These are phyloP conservation scores for Pichia membranifaciens DNA, from an alignment of 805 yeast genomes.

Conservation along the genomic window DNA sequence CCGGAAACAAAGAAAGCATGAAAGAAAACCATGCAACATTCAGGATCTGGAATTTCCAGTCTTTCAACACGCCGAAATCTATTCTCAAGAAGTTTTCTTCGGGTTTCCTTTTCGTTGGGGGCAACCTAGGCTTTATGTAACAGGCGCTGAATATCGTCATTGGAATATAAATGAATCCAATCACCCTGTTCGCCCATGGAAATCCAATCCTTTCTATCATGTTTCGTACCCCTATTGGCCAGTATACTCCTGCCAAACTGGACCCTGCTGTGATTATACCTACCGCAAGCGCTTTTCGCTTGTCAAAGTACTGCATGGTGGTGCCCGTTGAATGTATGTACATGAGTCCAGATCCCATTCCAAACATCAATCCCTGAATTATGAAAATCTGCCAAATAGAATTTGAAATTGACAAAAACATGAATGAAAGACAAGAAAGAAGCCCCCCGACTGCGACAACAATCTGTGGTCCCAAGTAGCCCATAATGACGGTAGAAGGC, in stretches of 20 bases:
- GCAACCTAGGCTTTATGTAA: slow-evolving; percentile 5
- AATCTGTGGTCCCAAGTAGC: slow-evolving; percentile 39
- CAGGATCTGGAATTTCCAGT: slow-evolving; percentile 34
- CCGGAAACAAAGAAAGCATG: slow-evolving; percentile 32
- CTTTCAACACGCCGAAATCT: slow-evolving; percentile 34
- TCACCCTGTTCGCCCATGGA: slow-evolving; percentile 47
- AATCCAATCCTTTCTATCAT: slow-evolving; percentile 35
- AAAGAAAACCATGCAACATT: slow-evolving; percentile 34
- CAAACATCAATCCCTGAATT: slow-evolving; percentile 62
- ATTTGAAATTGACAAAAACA: slow-evolving; percentile 53
- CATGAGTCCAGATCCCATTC: slow-evolving; percentile 32
- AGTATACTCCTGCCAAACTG: slow-evolving; percentile 45
- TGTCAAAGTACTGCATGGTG: slow-evolving; percentile 54
- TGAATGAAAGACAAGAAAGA: slow-evolving; percentile 39
- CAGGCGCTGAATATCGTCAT: slow-evolving; percentile 20
- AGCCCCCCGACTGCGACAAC: slow-evolving; percentile 37
- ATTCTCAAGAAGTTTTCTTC: slow-evolving; percentile 29
- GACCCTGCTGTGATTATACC: slow-evolving; percentile 45
- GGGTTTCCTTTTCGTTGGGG: slow-evolving; percentile 33
- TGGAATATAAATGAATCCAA: slow-evolving; percentile 35
- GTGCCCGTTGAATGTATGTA: slow-evolving; percentile 54
- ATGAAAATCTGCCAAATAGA: slow-evolving; percentile 61
- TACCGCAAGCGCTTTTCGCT: slow-evolving; percentile 47
- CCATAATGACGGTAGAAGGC: slow-evolving; percentile 38
- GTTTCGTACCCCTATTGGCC: slow-evolving; percentile 42